Conservation (phyloP, 192 early-diverging fungal genomes). For the Tieghemiomyces parasiticus region DNA sequence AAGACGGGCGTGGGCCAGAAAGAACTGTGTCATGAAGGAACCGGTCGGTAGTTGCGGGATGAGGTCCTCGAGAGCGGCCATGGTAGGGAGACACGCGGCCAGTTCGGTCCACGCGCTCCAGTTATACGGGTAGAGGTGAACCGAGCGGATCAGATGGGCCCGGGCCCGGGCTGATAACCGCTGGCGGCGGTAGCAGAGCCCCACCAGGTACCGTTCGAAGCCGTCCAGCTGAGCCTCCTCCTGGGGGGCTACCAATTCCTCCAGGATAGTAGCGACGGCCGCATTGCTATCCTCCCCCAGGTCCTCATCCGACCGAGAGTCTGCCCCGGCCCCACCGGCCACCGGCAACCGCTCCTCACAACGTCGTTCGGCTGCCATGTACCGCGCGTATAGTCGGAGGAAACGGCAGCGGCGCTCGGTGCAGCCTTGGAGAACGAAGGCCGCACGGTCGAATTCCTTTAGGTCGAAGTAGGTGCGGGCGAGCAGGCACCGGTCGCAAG, state of each 20-base stretch:
- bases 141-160: slow-evolving; percentile 40
- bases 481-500: slow-evolving; percentile 27
- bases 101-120: slow-evolving; percentile 89
- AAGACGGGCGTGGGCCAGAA: slow-evolving; percentile 37
- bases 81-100: slow-evolving; percentile 29
- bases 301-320: background rate
- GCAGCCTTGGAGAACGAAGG: slow-evolving; percentile 31
- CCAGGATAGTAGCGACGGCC: slow-evolving; percentile 19
- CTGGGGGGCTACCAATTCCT: slow-evolving; percentile 17
- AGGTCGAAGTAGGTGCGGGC: slow-evolving; percentile 61
- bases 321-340: background rate
- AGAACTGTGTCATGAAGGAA: slow-evolving; percentile 30
- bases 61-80: slow-evolving; percentile 13
- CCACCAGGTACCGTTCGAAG: slow-evolving; percentile 24
- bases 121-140: slow-evolving; percentile 61
- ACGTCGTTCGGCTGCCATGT: slow-evolving; percentile 35
- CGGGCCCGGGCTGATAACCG: slow-evolving; percentile 28
- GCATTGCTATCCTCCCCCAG: slow-evolving; percentile 1
- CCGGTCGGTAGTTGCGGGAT: slow-evolving; percentile 13
- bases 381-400: slow-evolving; percentile 65
- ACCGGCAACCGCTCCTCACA: slow-evolving; percentile 4
- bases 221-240: slow-evolving; percentile 15
- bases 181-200: slow-evolving; percentile 13
- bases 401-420: slow-evolving; percentile 40
- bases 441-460: slow-evolving; percentile 52